Percentiles rank a stretch among this genome's conserved stretches.
These are phyloP conservation scores for Linderina pennispora DNA, from an alignment of 192 early-diverging fungal species.

Conservation along the genomic window DNA sequence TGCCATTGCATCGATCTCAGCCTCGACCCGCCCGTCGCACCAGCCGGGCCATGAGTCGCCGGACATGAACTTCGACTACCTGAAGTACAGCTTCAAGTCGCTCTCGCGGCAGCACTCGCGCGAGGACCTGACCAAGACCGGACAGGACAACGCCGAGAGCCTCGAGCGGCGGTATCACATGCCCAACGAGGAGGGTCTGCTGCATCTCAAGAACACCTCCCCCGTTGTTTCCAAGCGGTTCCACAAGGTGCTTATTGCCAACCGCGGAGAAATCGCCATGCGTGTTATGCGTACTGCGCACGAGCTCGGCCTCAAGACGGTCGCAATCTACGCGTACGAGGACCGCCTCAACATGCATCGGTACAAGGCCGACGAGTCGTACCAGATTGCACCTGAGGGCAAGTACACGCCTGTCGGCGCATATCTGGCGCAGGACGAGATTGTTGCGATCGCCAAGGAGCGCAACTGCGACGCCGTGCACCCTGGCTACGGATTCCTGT, in stretches of 20 bases:
- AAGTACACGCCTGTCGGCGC: constrained; percentile 84
- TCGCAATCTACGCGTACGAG: constrained; percentile 86
- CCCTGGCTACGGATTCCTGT: constrained; percentile 95
- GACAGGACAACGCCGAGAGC: constrained; percentile 18
- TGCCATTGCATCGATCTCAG: constrained; percentile 37
- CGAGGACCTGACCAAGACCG: constrained; percentile 27
- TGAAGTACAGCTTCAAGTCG: constrained; percentile 47
- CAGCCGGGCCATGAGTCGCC: constrained; percentile 20
- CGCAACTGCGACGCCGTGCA: constrained; percentile 84
- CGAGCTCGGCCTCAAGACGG: constrained; percentile 83
- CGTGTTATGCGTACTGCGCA: constrained; percentile 90
- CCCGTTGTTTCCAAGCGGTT: constrained; percentile 36
- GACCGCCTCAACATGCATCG: constrained; percentile 90
- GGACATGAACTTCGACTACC: constrained; percentile 47
- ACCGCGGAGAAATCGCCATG: constrained; percentile 85
- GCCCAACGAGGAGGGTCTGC: constrained; percentile 48
- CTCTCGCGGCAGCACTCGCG: constrained; percentile 36
- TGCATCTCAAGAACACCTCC: constrained; percentile 45
- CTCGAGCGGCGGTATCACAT: constrained; percentile 49
- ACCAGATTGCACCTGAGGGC: constrained; percentile 84
- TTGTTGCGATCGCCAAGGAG: constrained; percentile 78
- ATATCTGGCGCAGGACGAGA: constrained; percentile 91
- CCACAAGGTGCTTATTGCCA: constrained; percentile 51
- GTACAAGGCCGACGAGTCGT: constrained; percentile 95
- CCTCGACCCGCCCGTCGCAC: constrained; percentile 29